Evolutionary conservation across 306 rosid genomes (phyloP).

Genomic region (Lupinus albus): DNA sequence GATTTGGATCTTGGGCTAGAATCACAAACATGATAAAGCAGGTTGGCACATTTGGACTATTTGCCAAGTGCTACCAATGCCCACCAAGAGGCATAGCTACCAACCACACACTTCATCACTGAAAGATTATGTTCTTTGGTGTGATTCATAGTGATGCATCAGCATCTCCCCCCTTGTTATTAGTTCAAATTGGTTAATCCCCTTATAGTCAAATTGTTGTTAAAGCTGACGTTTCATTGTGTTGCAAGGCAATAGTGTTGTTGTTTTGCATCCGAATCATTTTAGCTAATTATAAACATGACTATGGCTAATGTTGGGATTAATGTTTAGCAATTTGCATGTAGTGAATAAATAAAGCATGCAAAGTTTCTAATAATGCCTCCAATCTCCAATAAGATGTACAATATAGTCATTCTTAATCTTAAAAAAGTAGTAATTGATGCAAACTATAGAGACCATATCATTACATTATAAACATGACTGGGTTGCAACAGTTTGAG

Average conservation of each 20-base stretch:
- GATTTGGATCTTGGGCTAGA: slow-evolving; percentile 99
- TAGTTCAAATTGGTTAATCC: slow-evolving; percentile 39
- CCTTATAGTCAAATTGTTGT: slow-evolving; percentile 29
- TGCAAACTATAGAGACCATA: slow-evolving; percentile 1
- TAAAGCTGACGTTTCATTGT: slow-evolving; percentile 45
- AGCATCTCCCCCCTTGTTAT: slow-evolving; percentile 40
- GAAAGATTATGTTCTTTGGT: slow-evolving; percentile 37
- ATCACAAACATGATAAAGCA: slow-evolving; percentile 83
- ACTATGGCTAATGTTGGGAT: slow-evolving; percentile 26
- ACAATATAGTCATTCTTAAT: slow-evolving; percentile 2
- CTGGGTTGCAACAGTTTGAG: not conserved
- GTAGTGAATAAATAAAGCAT: slow-evolving; percentile 26
- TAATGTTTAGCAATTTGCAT: slow-evolving; percentile 39
- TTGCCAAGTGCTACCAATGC: slow-evolving; percentile 93
- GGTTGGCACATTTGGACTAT: slow-evolving; percentile 79
- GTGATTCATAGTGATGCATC: slow-evolving; percentile 41
- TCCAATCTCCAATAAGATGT: slow-evolving; percentile 11
- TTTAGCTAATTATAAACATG: slow-evolving; percentile 33
- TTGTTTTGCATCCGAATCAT: slow-evolving; percentile 33
- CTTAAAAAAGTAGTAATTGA: not conserved
- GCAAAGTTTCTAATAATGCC: slow-evolving; percentile 36
- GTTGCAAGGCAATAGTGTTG: slow-evolving; percentile 39
- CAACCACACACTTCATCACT: slow-evolving; percentile 54
- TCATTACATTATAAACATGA: too few species aligned
- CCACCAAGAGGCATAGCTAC: slow-evolving; percentile 42